Evolutionary conservation across 164 flowering plant species (phyloP), one percentile per base, ranked within the genome.

Genomic region (Vitis amurensis): DNA sequence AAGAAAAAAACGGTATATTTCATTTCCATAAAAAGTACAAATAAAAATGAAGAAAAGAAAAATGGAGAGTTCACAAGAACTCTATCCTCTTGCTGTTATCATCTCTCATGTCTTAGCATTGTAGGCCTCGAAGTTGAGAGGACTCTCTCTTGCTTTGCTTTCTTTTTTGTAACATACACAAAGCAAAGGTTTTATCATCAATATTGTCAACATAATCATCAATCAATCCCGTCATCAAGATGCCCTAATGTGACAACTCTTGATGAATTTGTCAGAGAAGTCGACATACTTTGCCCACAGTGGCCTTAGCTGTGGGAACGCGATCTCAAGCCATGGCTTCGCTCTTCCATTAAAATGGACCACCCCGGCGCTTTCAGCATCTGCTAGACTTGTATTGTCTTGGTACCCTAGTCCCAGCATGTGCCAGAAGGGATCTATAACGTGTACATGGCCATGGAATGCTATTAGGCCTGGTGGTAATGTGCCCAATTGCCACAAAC

Each of bases 381-480:
- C 94, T 2, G 73, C 82, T 15, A 86, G 64, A 30, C 82, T 91
- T 11, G 98, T 96, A 58, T 89, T 91, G 0, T 90, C 94, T 62
- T 96, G 99, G 80, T 96, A 96, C 1, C 98, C 99, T 3, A 96
- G 85, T 4, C 99, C 98, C 71, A 96, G 73, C 98, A 90, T 93
- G 78, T 93, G 99, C 99, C 99, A 96, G 68, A 87, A 91, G 1
- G 97, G 93, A 78, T 89, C 90, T n/a, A 96, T 92, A 1, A 71
- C 55, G 30, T 89, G 91, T 30, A 93, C 94, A 57, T 96, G 94
- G 10, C 97, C 95, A 63, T 88, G 93, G 78, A 96, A 96, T 14
- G 99, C 99, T 67, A 93, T 96, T 61, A 96, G 79, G 9, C 92
- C 97, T 0, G 99, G 99, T 6, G 98, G 99, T 64, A 96, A 74